Evolutionary conservation across 2,329 filamentous ascomycete genomes (phyloP).

Genomic region (Diplodia intermedia): DNA sequence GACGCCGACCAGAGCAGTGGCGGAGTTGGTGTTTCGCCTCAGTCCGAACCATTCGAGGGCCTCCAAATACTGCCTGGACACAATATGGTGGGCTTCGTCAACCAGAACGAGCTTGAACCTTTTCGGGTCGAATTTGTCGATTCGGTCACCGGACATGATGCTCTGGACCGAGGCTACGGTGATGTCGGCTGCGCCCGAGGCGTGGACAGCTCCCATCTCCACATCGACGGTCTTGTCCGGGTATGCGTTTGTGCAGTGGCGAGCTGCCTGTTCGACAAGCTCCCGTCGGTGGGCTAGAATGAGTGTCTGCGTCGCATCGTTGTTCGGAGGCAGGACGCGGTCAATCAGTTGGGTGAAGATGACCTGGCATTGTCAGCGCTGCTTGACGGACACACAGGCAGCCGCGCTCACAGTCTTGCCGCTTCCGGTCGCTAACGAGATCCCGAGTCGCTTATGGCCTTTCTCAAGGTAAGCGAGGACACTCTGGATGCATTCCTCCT

Average conservation of each 20-base stretch:
- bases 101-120: constrained; percentile 90
- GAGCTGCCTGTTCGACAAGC: constrained; percentile 90
- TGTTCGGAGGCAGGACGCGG: constrained; percentile 66
- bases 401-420: constrained; percentile 76
- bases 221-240: constrained; percentile 83
- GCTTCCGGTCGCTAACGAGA: constrained; percentile 86
- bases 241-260: constrained; percentile 82
- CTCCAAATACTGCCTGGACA: constrained; percentile 78
- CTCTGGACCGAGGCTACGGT: constrained; percentile 91
- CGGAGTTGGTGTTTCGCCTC: constrained; percentile 53
- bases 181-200: constrained; percentile 85
- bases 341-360: constrained; percentile 96
- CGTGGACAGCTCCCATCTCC: constrained; percentile 83
- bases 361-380: constrained; percentile 61
- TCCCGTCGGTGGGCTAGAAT: constrained; percentile 93
- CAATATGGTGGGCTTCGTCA: constrained; percentile 96
- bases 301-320: constrained; percentile 75
- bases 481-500: constrained; percentile 88
- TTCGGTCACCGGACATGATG: constrained; percentile 75
- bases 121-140: constrained; percentile 80
- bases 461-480: constrained; percentile 72
- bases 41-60: constrained; percentile 81
- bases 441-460: constrained; percentile 79
- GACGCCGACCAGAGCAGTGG: constrained; percentile 77
- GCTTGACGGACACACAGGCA: not conserved